phyloP scores from a whole-genome alignment of 805 yeast species.

The Huiozyma naganishii region DNA sequence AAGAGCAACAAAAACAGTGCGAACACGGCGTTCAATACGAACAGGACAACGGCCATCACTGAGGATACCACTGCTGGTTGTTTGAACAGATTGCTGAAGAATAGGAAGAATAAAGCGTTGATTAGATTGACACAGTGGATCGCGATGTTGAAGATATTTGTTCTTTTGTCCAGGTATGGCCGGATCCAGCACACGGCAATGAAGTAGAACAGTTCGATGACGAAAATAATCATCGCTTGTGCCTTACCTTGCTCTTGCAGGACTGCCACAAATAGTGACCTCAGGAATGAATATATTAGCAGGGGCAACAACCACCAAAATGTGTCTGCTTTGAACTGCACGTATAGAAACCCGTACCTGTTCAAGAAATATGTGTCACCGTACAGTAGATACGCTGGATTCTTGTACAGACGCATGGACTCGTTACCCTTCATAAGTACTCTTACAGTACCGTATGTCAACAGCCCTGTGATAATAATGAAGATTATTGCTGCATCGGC shows the following conservation, averaged over 20 bases:
- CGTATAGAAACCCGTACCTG: constrained; percentile 85
- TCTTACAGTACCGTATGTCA: constrained; percentile 62
- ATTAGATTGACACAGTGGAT: constrained; percentile 70
- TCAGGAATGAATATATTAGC: constrained; percentile 54
- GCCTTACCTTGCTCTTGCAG: constrained; percentile 71
- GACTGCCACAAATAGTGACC: constrained; percentile 79
- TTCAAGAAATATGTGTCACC: constrained; percentile 76
- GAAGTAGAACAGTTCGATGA: constrained; percentile 63
- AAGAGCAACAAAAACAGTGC: constrained; percentile 73
- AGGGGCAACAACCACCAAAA: constrained; percentile 72
- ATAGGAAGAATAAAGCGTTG: constrained; percentile 78
- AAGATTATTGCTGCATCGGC: constrained; percentile 71
- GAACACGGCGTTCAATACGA: constrained; percentile 80
- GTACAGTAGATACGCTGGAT: constrained; percentile 83
- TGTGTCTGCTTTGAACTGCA: constrained; percentile 78
- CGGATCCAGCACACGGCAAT: constrained; percentile 54
- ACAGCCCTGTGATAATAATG: constrained; percentile 42
- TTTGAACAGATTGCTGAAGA: constrained; percentile 73
- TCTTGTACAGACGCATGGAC: constrained; percentile 63
- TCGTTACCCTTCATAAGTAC: constrained; percentile 66
- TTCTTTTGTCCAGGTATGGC: constrained; percentile 91
- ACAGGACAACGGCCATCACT: constrained; percentile 82
- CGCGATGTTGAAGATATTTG: constrained; percentile 85
- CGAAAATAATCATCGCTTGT: constrained; percentile 70
- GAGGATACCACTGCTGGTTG: constrained; percentile 87